phyloP scores from a whole-genome alignment of 352 stramenopile species.

The Phytophthora niederhauseri region DNA sequence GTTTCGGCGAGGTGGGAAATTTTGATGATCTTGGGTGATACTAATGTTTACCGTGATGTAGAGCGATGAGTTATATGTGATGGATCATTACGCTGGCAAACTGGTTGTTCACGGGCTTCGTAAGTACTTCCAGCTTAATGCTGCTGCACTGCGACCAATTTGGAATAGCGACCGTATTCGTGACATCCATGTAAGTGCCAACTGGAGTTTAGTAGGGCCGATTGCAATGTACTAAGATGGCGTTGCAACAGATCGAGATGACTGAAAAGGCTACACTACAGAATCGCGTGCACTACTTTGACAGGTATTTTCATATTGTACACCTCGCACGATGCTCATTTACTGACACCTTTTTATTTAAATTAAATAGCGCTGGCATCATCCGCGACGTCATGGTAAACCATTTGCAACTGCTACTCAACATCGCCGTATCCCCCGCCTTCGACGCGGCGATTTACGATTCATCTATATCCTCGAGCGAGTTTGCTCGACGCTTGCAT shows the following conservation, averaged over 20 bases:
- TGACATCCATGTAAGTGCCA: conserved; percentile 26
- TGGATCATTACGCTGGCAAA: conserved; percentile 90
- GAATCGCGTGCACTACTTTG: conserved; percentile 69
- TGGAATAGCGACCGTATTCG: conserved; percentile 40
- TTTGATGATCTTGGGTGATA: background rate
- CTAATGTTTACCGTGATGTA: conserved; percentile 13
- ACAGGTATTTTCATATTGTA: conserved; percentile 44
- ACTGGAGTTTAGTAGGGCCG: background rate
- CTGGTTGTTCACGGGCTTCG: conserved; percentile 58
- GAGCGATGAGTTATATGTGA: conserved; percentile 80
- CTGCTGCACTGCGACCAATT: conserved; percentile 29
- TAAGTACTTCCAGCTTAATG: conserved; percentile 60
- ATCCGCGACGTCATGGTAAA: conserved; percentile 87
- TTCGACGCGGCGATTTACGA: conserved; percentile 22
- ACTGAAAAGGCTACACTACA: conserved; percentile 69
- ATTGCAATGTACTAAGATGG: background rate
- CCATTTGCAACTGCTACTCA: conserved; percentile 74
- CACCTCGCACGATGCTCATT: background rate
- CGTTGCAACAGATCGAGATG: conserved; percentile 58
- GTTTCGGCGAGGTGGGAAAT: background rate
- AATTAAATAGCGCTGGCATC: conserved; percentile 58
- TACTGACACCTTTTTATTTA: background rate
- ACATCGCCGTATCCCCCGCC: conserved; percentile 39
- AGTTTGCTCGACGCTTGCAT: conserved; percentile 14
- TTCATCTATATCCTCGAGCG: background rate